phyloP scores from a whole-genome alignment of 1,284 basidiomycete genomes.

The Melampsora occidentalis region DNA sequence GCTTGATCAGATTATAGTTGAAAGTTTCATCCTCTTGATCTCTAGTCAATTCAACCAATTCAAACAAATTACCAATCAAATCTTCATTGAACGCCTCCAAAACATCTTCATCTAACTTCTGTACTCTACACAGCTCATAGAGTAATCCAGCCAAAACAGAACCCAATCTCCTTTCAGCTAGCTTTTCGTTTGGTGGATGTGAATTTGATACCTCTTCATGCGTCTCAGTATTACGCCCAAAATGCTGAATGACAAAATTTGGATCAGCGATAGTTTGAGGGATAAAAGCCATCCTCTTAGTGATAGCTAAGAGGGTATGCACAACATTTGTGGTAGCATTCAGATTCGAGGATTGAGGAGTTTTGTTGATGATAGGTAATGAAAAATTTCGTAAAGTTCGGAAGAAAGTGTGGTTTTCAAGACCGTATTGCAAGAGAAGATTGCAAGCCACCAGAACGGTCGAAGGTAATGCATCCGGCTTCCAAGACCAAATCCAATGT shows the following conservation, averaged over 20 bases:
- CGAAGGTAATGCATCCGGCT: constrained; percentile 17
- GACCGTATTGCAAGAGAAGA: constrained; percentile 22
- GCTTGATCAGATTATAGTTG: constrained; percentile 88
- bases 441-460: constrained; percentile 17
- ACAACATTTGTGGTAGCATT: constrained; percentile 9
- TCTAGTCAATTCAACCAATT: constrained; percentile 87
- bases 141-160: constrained; percentile 58
- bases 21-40: constrained; percentile 83
- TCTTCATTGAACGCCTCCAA: constrained; percentile 67
- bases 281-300: constrained; percentile 22
- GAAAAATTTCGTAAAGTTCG: constrained; percentile 18
- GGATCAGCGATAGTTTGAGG: constrained; percentile 18
- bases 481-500: not conserved
- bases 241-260: constrained; percentile 1
- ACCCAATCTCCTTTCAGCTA: constrained; percentile 30
- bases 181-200: constrained; percentile 13
- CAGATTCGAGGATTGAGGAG: constrained; percentile 10
- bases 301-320: not conserved
- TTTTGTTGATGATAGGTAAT: constrained; percentile 7
- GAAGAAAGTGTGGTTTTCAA: constrained; percentile 29
- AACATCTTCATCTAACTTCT: constrained; percentile 71
- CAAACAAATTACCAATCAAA: constrained; percentile 87
- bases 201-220: constrained; percentile 1
- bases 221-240: not conserved
- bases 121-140: constrained; percentile 86